phyloP scores from a whole-genome alignment of 805 yeast species.

The Wickerhamiella azymoides region DNA sequence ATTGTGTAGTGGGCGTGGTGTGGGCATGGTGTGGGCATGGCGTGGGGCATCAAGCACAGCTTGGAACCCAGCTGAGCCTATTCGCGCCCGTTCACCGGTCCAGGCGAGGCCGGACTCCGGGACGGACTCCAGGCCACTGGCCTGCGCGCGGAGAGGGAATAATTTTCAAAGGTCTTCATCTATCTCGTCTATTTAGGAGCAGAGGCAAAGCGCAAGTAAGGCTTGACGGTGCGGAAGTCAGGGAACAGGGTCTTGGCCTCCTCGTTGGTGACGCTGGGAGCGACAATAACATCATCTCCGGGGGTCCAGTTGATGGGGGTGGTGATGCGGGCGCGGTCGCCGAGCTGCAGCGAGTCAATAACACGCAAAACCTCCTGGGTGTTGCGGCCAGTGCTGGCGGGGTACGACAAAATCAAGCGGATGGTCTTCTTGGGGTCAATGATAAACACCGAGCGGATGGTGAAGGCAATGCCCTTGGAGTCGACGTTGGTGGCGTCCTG shows the following conservation, averaged over 20 bases:
- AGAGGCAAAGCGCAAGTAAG: conserved; percentile 69
- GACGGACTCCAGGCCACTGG: too few relatives aligned
- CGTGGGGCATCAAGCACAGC: too few relatives aligned
- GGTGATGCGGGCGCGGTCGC: conserved; percentile 76
- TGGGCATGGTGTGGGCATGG: too few relatives aligned
- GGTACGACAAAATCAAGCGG: conserved; percentile 77
- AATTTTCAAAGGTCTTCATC: too few relatives aligned
- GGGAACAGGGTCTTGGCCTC: conserved; percentile 79
- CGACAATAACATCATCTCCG: conserved; percentile 89
- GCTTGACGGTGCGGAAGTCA: conserved; percentile 77
- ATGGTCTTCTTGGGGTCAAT: conserved; percentile 87
- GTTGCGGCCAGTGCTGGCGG: conserved; percentile 93
- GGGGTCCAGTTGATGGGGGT: conserved; percentile 89
- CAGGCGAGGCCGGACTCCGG: too few relatives aligned
- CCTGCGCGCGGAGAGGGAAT: too few relatives aligned
- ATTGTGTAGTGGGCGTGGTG: too few relatives aligned
- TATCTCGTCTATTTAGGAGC: conserved; percentile 9
- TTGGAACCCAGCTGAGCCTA: too few relatives aligned
- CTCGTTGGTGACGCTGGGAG: conserved; percentile 75
- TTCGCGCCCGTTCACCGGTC: too few relatives aligned
- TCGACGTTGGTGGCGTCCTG: conserved; percentile 66
- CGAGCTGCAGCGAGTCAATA: conserved; percentile 75
- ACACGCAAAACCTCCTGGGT: conserved; percentile 87
- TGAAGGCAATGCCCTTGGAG: conserved; percentile 63
- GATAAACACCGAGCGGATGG: conserved; percentile 86